Percentiles rank a stretch among this genome's conserved stretches.
Evolutionary conservation across 148 eudicot genomes (phyloP).

Genomic region (Camellia lanceoleosa): DNA sequence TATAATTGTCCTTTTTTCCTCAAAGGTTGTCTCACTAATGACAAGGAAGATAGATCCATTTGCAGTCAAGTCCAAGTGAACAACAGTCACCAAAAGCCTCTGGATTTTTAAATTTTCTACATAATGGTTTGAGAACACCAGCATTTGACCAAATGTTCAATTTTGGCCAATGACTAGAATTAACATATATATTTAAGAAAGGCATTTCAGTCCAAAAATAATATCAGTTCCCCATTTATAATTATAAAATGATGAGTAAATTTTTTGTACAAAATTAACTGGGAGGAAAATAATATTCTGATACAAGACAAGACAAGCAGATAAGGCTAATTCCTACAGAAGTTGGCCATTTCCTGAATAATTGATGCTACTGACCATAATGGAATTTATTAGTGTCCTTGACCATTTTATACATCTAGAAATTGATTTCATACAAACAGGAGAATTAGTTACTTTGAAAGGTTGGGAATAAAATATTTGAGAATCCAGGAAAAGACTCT

Average conservation of each 20-base stretch:
- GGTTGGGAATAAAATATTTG: background rate
- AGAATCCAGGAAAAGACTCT: background rate
- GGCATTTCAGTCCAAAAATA: background rate
- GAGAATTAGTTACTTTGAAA: background rate
- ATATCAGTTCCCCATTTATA: background rate
- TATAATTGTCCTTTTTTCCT: background rate
- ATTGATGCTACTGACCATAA: background rate
- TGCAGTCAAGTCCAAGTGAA: background rate
- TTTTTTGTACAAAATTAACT: background rate
- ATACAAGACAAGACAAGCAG: background rate
- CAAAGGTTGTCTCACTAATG: background rate
- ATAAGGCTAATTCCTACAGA: background rate
- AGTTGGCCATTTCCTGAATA: background rate
- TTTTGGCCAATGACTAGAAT: background rate
- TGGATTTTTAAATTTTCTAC: background rate
- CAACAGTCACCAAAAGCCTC: background rate
- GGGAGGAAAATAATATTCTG: background rate
- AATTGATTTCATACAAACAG: background rate
- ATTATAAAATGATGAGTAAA: background rate
- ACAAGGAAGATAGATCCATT: background rate
- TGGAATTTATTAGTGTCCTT: background rate
- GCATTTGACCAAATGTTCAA: background rate
- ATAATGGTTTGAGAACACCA: background rate
- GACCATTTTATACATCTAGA: background rate
- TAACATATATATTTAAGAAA: background rate